Conservation (phyloP, 2,329 filamentous ascomycete genomes). For the Lasiodiplodia sp. region DNA sequence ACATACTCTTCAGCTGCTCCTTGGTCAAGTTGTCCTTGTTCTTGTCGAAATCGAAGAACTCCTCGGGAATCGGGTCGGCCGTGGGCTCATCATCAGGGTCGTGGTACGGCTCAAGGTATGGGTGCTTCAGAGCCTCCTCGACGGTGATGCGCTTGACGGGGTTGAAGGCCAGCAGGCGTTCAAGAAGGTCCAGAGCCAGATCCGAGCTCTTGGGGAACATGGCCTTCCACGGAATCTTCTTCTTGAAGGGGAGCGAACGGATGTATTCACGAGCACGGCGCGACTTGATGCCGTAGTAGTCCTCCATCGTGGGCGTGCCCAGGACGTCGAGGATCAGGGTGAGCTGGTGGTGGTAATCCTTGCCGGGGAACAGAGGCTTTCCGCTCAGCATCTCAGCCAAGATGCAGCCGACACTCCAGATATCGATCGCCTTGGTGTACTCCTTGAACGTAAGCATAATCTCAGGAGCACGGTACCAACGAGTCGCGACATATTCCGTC, state of each 20-base stretch:
- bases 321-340: constrained; percentile 97
- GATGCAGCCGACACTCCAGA: constrained; percentile 99
- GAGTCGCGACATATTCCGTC: constrained; percentile 99
- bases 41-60: constrained; percentile 99
- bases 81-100: constrained; percentile 98
- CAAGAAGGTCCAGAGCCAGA: constrained; percentile 87
- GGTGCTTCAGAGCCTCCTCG: constrained; percentile 95
- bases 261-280: constrained; percentile 97
- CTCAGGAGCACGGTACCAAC: constrained; percentile 98
- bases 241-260: constrained; percentile 97
- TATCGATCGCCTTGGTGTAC: constrained; percentile 99
- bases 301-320: constrained; percentile 98
- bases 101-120: constrained; percentile 98
- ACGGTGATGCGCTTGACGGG: constrained; percentile 98
- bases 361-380: constrained; percentile 97
- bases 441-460: constrained; percentile 99
- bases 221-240: constrained; percentile 97
- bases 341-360: constrained; percentile 98
- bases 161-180: constrained; percentile 97
- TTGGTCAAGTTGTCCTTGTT: constrained; percentile 99
- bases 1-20: constrained; percentile 89
- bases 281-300: constrained; percentile 99
- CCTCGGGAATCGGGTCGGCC: constrained; percentile 93
- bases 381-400: constrained; percentile 98
- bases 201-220: constrained; percentile 99